Evolutionary conservation across 2,329 filamentous ascomycete species (phyloP), one percentile per base, ranked within the genome.

Genomic region (Paracoccidioides lutzii): DNA sequence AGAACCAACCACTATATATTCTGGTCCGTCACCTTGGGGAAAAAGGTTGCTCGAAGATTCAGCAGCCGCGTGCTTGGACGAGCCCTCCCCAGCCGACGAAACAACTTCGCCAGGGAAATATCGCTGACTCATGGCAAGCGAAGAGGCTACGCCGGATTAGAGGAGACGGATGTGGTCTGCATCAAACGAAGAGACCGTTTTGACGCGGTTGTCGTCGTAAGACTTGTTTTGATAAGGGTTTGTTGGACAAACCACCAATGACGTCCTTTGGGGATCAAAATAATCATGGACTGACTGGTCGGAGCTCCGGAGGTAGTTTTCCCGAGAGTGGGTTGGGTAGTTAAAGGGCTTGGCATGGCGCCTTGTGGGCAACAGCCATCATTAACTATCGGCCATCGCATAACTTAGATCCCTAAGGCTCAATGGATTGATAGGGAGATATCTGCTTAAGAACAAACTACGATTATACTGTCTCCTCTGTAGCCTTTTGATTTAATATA

Each of bases 1-100:
- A 61, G 79, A 83, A 57, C 91, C 91, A 52, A 96, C 88, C 4
- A 88, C 94, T 84, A 95, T 88, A 72, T 90, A 96, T 57, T 82
- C 78, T 52, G 85, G 85, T 58, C 68, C 60, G 44, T 58, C 33
- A n/a, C 49, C 52, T 9, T 50, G 45, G 6, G 43, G 41, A 37
- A 9, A 28, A n/a, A 42, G 40, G 12, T 50, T 33, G 41, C 57
- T 48, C 46, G 63, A 57, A 65, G 66, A 60, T 58, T 66, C 57
- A 63, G 61, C 48, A 59, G 57, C 45, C 53, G 50, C 55, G 49
- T 64, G 62, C 30, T 62, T 66, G 30, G 71, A 71, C 44, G 72
- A 71, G 45, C 66, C 65, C 58, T 71, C 68, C 51, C 68, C 64
- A 56, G 65, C 63, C 41, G 67, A 65, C 37, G 69, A 71, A 52